Evolutionary conservation across 306 rosid genomes (phyloP).

Genomic region (Rosa persica): DNA sequence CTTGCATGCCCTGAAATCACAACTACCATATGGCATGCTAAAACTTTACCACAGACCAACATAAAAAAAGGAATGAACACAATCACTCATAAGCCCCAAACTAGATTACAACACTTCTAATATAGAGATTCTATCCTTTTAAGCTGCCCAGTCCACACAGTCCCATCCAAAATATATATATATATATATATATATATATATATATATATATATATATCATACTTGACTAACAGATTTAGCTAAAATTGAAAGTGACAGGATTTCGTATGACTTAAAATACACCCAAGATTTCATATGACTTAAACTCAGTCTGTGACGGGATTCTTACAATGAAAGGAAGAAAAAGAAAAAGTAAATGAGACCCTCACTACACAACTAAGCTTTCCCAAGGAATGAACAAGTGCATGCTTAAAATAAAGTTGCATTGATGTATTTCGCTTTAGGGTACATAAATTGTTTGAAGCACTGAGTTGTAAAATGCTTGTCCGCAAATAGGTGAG

Average conservation of each 20-base stretch:
- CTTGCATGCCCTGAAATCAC: background rate
- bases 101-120: background rate
- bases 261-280: background rate
- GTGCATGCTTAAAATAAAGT: background rate
- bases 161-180: background rate
- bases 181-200: too few species aligned
- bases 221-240: background rate
- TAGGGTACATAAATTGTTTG: background rate
- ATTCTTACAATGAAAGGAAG: background rate
- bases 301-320: background rate
- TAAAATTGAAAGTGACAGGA: too few species aligned
- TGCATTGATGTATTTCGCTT: background rate
- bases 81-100: background rate
- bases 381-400: background rate
- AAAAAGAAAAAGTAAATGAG: background rate
- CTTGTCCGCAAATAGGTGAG: background rate
- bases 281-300: background rate
- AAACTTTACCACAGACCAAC: background rate
- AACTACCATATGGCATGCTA: background rate
- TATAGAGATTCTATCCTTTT: background rate
- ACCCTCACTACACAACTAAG: background rate
- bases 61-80: background rate
- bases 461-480: background rate
- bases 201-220: background rate
- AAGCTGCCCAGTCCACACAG: background rate